Evolutionary conservation across 805 yeast species (phyloP).

Genomic region (Saccharomycopsis sp.): DNA sequence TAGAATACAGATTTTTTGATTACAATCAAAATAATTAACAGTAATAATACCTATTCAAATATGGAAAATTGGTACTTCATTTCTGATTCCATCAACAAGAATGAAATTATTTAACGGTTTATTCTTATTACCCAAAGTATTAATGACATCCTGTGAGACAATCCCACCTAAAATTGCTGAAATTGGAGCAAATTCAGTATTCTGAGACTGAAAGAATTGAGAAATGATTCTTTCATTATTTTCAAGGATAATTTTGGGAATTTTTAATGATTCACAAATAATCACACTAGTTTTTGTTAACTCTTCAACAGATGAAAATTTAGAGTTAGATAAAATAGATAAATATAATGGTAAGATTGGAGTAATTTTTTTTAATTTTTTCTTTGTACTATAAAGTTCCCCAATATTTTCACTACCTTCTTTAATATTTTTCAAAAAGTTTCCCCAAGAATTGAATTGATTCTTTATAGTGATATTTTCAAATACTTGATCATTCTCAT

Average conservation of each 20-base stretch:
- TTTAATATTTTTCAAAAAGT: conserved; percentile 15
- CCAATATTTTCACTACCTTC: conserved; percentile 13
- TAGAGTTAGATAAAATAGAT: conserved; percentile 24
- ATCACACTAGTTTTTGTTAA: conserved; percentile 22
- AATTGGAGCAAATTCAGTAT: conserved; percentile 67
- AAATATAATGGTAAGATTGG: conserved; percentile 50
- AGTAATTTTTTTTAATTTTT: conserved; percentile 37
- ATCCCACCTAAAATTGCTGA: conserved; percentile 87
- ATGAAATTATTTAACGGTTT: conserved; percentile 75
- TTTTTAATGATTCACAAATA: conserved; percentile 30
- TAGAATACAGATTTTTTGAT: too few species aligned
- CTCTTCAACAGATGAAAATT: conserved; percentile 7
- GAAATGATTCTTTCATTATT: conserved; percentile 31
- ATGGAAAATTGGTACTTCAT: conserved; percentile 58
- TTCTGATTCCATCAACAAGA: conserved; percentile 59
- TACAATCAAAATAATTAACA: too few species aligned
- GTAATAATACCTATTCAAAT: conserved; percentile 1
- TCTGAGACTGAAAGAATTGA: conserved; percentile 35
- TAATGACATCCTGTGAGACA: conserved; percentile 82
- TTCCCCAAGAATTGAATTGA: conserved; percentile 9
- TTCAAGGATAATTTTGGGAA: conserved; percentile 36
- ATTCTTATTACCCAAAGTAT: conserved; percentile 64
- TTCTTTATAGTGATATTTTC: conserved; percentile 12
- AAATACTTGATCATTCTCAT: conserved; percentile 19
- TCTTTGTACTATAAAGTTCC: conserved; percentile 21